Base-by-base conservation (phyloP, 495 filamentous ascomycete species). In the Penicillium verhagenii region DNA sequence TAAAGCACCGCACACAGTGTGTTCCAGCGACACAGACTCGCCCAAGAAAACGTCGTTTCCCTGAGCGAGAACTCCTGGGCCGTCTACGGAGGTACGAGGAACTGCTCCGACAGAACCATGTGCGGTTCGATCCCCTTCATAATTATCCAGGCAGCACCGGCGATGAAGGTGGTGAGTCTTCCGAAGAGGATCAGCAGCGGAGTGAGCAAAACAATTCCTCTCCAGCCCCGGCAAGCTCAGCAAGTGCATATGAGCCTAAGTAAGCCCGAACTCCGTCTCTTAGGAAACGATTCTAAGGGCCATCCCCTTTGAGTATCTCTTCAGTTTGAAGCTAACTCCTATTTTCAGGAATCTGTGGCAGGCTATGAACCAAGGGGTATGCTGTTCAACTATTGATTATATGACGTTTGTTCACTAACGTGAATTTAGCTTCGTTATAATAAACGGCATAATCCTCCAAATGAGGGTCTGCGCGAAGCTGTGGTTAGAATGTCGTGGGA, bases 31-130 rank as follows among this genome's bases (percentile, higher is more conserved):
- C 67, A 13, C 66, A 67, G 21, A 49, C 59, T 6, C 79, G 76
- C 46, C 73, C 62, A 24, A 74, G 77, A 40, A 64, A 72, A 33
- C 79, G 80, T 43, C 69, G 77, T 47, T 81, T 82, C 51, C 74
- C 82, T 1, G 81, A 83, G 66, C 70, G 74, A 31, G 79, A 78
- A n/a, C 63, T 86, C 24, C 64, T 85, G 29, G 75, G 78, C 7
- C 78, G 77, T 20, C 61, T 85, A 10, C 74, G 71, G 7, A 59
- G 65, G 2, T 85, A 83, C 58, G 82, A 85, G 64, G 61, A 53
- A 33, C 57, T 86, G 52, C 75, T 85, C 10, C 70, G 68, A 14
- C 63, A 77, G 60, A 74, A 84, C 54, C 70, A 75, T 28, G 68
- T 86, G 50, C 38, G 55, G 1, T 85, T 84, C 54, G 70, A 83